A percentile compares a stretch with the other conserved stretches of the same genome.
phyloP scores from a whole-genome alignment of 306 rosid genomes.

The Vigna mungo region DNA sequence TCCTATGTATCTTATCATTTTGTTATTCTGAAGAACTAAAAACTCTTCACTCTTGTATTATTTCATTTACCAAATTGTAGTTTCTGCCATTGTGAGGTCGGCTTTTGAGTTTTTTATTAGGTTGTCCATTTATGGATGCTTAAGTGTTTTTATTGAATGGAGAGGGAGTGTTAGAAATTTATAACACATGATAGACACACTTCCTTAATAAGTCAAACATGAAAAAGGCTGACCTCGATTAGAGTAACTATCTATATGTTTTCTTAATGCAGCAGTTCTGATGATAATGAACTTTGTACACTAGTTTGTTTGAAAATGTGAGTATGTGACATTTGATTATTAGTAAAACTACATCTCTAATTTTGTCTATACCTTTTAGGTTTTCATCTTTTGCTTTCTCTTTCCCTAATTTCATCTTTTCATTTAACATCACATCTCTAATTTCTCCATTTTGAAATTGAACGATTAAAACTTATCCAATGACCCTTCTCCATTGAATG shows the following conservation, averaged over 20 bases:
- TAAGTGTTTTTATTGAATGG: too few species aligned
- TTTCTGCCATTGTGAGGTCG: slow-evolving; percentile 19
- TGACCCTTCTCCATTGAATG: neutral
- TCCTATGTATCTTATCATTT: neutral
- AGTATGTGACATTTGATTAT: neutral
- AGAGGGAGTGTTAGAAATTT: too few species aligned
- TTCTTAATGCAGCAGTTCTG: neutral
- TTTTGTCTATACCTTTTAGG: slow-evolving; percentile 7
- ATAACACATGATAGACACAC: neutral
- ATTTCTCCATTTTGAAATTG: too few species aligned
- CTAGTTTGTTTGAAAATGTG: slow-evolving; percentile 4
- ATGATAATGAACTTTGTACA: slow-evolving; percentile 8
- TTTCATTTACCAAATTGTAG: slow-evolving; percentile 1
- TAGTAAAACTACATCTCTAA: neutral
- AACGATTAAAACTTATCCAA: slow-evolving; percentile 7
- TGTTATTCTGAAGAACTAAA: slow-evolving; percentile 12
- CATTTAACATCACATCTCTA: too few species aligned
- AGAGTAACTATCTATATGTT: neutral
- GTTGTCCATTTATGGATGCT: too few species aligned
- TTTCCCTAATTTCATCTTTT: neutral
- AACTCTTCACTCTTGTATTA: neutral
- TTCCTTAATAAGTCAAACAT: neutral
- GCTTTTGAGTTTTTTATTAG: neutral
- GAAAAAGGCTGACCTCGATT: neutral
- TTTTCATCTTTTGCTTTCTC: slow-evolving; percentile 7